Conservation (phyloP, 2,329 filamentous ascomycete genomes). For the Emydomyces testavorans region DNA sequence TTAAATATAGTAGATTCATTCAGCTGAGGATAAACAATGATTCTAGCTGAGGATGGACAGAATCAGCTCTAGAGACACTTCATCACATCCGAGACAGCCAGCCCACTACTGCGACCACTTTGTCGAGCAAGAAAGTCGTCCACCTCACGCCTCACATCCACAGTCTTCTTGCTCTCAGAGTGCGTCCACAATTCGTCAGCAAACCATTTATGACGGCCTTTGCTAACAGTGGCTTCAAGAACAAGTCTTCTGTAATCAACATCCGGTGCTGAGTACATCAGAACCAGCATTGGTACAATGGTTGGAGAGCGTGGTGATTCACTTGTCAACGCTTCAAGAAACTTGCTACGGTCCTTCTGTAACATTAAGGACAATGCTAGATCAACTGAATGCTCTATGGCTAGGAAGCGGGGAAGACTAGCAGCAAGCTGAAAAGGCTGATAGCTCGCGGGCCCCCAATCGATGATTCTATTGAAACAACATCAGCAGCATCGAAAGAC, state of each 20-base stretch:
- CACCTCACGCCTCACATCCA: conserved; percentile 2
- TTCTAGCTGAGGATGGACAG: too few species aligned
- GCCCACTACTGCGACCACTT: conserved; percentile 2
- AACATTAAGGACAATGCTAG: conserved; percentile 2
- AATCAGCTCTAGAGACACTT: too few species aligned
- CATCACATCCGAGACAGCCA: background rate
- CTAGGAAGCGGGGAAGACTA: conserved; percentile 12
- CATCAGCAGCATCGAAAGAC: background rate
- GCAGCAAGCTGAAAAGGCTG: conserved; percentile 11
- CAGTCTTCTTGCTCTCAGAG: background rate
- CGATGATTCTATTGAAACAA: conserved; percentile 11
- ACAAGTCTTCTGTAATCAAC: conserved; percentile 11
- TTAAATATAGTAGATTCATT: too few species aligned
- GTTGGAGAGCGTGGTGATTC: conserved; percentile 1
- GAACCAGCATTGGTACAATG: background rate
- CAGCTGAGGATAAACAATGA: too few species aligned
- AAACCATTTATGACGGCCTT: conserved; percentile 11
- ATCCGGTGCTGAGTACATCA: conserved; percentile 6
- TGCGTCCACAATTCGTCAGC: conserved; percentile 1
- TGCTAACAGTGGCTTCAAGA: conserved; percentile 9
- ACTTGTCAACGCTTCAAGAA: conserved; percentile 1
- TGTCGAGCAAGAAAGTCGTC: background rate
- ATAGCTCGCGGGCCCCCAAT: conserved; percentile 10
- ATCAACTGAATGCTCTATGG: background rate
- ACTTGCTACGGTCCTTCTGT: conserved; percentile 5